Conservation (phyloP, 2,329 filamentous ascomycete species). For the Ceratocystis ficicola region DNA sequence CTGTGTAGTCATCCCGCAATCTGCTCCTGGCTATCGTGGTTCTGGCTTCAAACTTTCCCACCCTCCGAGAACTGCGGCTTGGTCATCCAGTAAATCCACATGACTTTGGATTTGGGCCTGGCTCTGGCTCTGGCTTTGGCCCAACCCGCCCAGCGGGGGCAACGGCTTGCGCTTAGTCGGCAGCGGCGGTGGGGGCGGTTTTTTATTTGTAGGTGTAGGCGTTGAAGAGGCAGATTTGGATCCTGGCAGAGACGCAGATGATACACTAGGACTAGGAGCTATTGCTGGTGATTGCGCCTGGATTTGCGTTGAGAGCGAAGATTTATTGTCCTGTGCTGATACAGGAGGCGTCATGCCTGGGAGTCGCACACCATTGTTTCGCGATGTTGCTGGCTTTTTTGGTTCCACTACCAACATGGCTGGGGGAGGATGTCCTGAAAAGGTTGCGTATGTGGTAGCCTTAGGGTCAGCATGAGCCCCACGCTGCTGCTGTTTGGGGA, state of each 20-base stretch:
- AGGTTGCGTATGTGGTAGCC: too few species aligned
- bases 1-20: neutral
- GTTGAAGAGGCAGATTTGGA: neutral
- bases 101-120: constrained; percentile 25
- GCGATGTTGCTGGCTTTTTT: neutral
- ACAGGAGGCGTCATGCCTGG: constrained; percentile 11
- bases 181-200: constrained; percentile 18
- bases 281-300: neutral
- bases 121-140: constrained; percentile 23
- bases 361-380: constrained; percentile 9
- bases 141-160: neutral
- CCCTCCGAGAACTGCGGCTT: constrained; percentile 36
- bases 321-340: neutral
- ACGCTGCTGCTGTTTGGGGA: neutral
- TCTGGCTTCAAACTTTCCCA: constrained; percentile 46
- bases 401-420: neutral
- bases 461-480: neutral
- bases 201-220: neutral
- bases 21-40: neutral
- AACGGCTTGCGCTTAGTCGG: constrained; percentile 26
- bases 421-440: neutral
- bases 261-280: too few species aligned
- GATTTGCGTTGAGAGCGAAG: neutral
- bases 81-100: constrained; percentile 40
- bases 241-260: too few species aligned